Conservation (phyloP, 1,284 basidiomycete genomes). For the Apiotrichum akiyoshidainum region DNA sequence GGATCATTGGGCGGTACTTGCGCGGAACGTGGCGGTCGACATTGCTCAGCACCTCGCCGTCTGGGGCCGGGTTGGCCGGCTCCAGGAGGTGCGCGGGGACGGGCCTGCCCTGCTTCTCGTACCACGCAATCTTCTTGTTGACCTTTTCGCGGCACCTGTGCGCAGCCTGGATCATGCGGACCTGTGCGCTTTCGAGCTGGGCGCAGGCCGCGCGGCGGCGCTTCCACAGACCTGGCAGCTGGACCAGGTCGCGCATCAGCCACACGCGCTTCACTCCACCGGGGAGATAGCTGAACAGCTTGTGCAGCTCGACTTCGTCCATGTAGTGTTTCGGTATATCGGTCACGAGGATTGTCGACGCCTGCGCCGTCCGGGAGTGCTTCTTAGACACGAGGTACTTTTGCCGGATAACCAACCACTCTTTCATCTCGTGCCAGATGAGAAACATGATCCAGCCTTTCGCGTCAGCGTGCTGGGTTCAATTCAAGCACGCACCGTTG, state of each 20-base stretch:
- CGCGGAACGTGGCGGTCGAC: slow-evolving; percentile 63
- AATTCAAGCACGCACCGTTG: slow-evolving; percentile 45
- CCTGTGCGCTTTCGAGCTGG: slow-evolving; percentile 65
- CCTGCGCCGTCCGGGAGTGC: slow-evolving; percentile 65
- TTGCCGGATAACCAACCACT: slow-evolving; percentile 67
- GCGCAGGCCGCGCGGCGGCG: slow-evolving; percentile 59
- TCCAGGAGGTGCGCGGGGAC: slow-evolving; percentile 32
- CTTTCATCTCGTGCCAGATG: slow-evolving; percentile 62
- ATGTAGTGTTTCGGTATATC: slow-evolving; percentile 65
- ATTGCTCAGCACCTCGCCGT: slow-evolving; percentile 13
- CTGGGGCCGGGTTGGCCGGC: slow-evolving; percentile 31
- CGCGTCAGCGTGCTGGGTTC: background rate
- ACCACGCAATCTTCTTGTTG: slow-evolving; percentile 30
- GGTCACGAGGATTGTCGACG: slow-evolving; percentile 72
- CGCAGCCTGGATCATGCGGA: slow-evolving; percentile 58
- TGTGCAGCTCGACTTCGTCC: slow-evolving; percentile 60
- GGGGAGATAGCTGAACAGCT: slow-evolving; percentile 66
- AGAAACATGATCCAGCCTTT: slow-evolving; percentile 67
- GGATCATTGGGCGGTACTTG: slow-evolving; percentile 73
- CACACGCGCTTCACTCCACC: slow-evolving; percentile 74
- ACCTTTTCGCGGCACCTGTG: slow-evolving; percentile 43
- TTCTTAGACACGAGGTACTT: slow-evolving; percentile 63
- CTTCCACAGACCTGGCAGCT: slow-evolving; percentile 63
- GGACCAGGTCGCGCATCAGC: slow-evolving; percentile 62
- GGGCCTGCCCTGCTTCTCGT: slow-evolving; percentile 39